phyloP scores from a whole-genome alignment of 192 early-diverging fungal species.

The Mortierella hygrophila region DNA sequence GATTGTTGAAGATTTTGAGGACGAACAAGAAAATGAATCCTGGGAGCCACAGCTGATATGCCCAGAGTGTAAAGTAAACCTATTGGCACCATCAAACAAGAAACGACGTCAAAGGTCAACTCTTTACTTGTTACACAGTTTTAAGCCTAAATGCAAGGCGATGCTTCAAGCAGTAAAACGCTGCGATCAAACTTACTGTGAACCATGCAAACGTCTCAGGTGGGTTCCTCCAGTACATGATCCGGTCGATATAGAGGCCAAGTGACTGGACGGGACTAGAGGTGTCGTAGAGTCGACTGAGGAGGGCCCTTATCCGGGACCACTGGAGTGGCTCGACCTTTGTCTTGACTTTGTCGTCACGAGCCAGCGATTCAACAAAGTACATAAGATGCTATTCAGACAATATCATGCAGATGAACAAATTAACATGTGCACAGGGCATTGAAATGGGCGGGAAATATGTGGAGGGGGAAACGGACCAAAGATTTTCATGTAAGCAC shows the following conservation, averaged over 20 bases:
- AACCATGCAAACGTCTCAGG: slow-evolving; percentile 46
- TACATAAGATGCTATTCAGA: slow-evolving; percentile 24
- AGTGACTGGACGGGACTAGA: slow-evolving; percentile 39
- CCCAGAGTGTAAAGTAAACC: slow-evolving; percentile 44
- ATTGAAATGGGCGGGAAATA: neutral
- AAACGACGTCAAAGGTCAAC: neutral
- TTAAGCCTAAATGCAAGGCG: neutral
- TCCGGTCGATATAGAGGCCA: slow-evolving; percentile 33
- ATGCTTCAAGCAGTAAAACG: neutral
- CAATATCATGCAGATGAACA: neutral
- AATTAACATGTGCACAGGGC: neutral
- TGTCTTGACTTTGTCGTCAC: slow-evolving; percentile 24
- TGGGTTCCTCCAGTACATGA: slow-evolving; percentile 49
- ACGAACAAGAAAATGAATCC: slow-evolving; percentile 32
- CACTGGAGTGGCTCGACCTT: slow-evolving; percentile 41
- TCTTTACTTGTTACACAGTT: too few species aligned
- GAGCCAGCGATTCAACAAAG: slow-evolving; percentile 45
- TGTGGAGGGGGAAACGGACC: slow-evolving; percentile 4
- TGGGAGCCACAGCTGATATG: slow-evolving; percentile 42
- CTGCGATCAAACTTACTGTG: slow-evolving; percentile 22
- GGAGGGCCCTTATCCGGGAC: slow-evolving; percentile 25
- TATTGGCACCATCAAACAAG: neutral
- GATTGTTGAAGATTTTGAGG: slow-evolving; percentile 45
- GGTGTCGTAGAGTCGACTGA: slow-evolving; percentile 49
- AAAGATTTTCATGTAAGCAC: neutral